These are phyloP conservation scores for Leucogyrophana mollusca DNA, from an alignment of 768 basidiomycete genomes.

Conservation along the genomic window DNA sequence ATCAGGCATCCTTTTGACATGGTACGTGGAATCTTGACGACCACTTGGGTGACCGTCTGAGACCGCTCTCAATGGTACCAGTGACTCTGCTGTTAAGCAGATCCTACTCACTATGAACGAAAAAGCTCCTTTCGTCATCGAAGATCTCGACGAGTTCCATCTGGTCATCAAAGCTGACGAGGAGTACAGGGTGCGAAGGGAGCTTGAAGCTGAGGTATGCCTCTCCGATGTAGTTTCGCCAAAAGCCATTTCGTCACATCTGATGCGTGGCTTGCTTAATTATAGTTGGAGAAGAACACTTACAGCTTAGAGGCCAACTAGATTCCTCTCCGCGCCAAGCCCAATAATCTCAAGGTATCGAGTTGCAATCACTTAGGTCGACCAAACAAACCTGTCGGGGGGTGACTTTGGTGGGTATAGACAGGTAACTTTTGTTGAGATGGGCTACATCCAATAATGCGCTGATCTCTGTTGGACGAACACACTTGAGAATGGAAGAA, in stretches of 20 bases:
- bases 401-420: too few species aligned
- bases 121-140: conserved; percentile 76
- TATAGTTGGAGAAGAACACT: conserved; percentile 82
- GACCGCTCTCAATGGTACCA: conserved; percentile 27
- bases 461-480: too few species aligned
- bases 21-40: conserved; percentile 38
- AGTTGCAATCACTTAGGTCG: too few species aligned
- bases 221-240: too few species aligned
- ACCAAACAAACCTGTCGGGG: too few species aligned
- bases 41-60: not conserved
- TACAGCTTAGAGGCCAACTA: conserved; percentile 58
- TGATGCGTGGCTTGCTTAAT: conserved; percentile 8
- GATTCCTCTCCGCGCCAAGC: not conserved
- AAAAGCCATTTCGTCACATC: too few species aligned
- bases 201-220: conserved; percentile 79
- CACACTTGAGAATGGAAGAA: too few species aligned
- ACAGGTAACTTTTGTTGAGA: too few species aligned
- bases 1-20: conserved; percentile 64
- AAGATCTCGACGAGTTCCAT: conserved; percentile 84
- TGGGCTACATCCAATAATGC: too few species aligned
- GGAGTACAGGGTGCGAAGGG: conserved; percentile 68
- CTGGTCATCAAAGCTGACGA: conserved; percentile 82
- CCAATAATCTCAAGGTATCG: too few species aligned
- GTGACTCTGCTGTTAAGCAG: conserved; percentile 89
- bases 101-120: conserved; percentile 83